phyloP scores from a whole-genome alignment of 2,329 filamentous ascomycete genomes.

The Cercospora citrullina region DNA sequence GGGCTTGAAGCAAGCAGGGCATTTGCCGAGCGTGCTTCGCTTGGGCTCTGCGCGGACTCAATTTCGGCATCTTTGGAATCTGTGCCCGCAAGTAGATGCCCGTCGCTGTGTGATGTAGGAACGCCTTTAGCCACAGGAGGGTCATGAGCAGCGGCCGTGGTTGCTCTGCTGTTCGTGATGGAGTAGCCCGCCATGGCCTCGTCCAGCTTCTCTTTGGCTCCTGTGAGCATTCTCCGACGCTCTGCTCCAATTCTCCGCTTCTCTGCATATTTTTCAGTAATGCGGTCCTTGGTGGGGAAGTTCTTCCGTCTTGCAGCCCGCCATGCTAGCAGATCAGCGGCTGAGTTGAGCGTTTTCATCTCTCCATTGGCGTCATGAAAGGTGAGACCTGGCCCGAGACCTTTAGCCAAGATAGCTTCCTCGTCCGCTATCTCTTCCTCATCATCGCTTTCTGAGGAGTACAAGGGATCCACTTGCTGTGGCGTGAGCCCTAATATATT shows the following conservation, averaged over 20 bases:
- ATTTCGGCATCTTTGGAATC: background rate
- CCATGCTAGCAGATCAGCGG: conserved; percentile 74
- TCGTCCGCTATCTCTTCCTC: conserved; percentile 72
- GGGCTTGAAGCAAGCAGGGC: background rate
- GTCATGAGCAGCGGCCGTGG: background rate
- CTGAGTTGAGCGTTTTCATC: conserved; percentile 54
- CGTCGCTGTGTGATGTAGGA: background rate
- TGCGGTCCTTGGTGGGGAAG: conserved; percentile 75
- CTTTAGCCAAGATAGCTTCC: conserved; percentile 52
- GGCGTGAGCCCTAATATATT: conserved; percentile 66
- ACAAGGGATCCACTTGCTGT: conserved; percentile 17
- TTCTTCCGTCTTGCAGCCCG: conserved; percentile 76
- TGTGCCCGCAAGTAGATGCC: background rate
- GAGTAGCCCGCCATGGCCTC: background rate
- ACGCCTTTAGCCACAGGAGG: background rate
- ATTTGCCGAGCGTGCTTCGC: background rate
- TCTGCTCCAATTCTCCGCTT: conserved; percentile 35
- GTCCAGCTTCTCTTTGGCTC: conserved; percentile 24
- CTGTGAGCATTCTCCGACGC: conserved; percentile 38
- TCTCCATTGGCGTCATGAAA: conserved; percentile 58
- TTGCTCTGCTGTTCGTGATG: background rate
- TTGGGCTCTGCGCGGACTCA: background rate
- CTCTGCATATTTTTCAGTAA: conserved; percentile 54
- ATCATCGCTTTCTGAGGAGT: conserved; percentile 43
- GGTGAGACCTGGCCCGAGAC: conserved; percentile 36